Conservation (phyloP, 768 basidiomycete genomes). For the Hygrophoropsis aurantiaca region DNA sequence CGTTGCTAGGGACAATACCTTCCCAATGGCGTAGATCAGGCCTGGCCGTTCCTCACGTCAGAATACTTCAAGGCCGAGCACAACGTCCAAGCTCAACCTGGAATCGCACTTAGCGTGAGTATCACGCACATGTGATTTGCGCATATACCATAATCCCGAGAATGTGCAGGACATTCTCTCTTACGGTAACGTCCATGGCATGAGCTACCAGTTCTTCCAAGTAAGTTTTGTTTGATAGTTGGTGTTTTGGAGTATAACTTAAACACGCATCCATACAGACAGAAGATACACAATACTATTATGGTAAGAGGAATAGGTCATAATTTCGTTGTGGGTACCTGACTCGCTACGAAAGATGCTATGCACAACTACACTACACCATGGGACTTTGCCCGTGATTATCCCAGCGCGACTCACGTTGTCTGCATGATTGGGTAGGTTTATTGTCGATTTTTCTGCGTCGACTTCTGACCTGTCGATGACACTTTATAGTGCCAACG, state of each 20-base stretch:
- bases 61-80: conserved; percentile 55
- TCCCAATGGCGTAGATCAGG: conserved; percentile 52
- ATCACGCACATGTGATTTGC: neutral
- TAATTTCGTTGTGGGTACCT: neutral
- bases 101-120: conserved; percentile 46
- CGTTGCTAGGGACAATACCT: conserved; percentile 50
- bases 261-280: conserved; percentile 32
- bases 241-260: neutral
- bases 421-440: conserved; percentile 56
- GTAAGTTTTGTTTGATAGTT: conserved; percentile 28
- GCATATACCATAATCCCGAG: neutral
- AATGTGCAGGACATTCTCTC: conserved; percentile 45
- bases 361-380: conserved; percentile 58
- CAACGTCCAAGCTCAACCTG: conserved; percentile 52
- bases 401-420: conserved; percentile 47
- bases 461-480: neutral
- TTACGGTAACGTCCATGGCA: conserved; percentile 53
- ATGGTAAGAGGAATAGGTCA: conserved; percentile 11
- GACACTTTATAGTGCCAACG: conserved; percentile 44
- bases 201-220: conserved; percentile 46
- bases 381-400: conserved; percentile 53
- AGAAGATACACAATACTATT: conserved; percentile 56
- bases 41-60: conserved; percentile 54
- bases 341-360: conserved; percentile 33
- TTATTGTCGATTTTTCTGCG: neutral